A percentile compares a stretch with the other conserved stretches of the same genome.
These are phyloP conservation scores for Viola pubescens DNA, from an alignment of 441 rosid genomes.

Conservation along the genomic window DNA sequence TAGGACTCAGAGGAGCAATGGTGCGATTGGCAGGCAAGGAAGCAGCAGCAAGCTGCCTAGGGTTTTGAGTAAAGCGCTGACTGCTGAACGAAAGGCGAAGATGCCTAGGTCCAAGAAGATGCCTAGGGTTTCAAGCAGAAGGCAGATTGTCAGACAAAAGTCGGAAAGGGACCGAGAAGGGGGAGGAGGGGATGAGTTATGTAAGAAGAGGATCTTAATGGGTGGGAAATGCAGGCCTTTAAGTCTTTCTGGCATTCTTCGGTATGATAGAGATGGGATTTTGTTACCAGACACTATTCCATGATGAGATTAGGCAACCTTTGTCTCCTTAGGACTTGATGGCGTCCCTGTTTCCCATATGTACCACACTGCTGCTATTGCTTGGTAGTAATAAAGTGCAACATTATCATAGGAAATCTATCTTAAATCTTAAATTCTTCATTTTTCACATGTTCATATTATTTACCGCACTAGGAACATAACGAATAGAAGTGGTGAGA, in stretches of 20 bases:
- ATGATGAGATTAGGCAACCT: not conserved
- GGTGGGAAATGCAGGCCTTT: constrained; percentile 65
- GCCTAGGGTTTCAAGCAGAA: not conserved
- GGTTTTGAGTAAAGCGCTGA: constrained; percentile 19
- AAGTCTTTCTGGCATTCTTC: constrained; percentile 36
- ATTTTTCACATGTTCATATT: not conserved
- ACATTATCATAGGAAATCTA: not conserved
- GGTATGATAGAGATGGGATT: constrained; percentile 42
- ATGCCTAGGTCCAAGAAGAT: constrained; percentile 11
- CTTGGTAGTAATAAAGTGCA: not conserved
- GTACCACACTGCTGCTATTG: not conserved
- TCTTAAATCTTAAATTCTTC: not conserved
- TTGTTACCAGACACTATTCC: constrained; percentile 35
- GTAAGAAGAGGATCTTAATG: constrained; percentile 75
- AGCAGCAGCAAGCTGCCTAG: constrained; percentile 2
- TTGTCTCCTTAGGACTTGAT: not conserved
- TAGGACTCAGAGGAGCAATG: not conserved
- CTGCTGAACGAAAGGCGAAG: constrained; percentile 23
- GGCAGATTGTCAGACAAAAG: not conserved
- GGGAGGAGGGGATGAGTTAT: constrained; percentile 26
- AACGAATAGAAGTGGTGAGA: no score
- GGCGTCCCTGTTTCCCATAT: not conserved
- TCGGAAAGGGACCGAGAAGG: not conserved
- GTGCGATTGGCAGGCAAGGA: constrained; percentile 9
- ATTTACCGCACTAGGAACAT: not conserved